Conservation (phyloP, 23 red algal genomes). For the Gracilariopsis chorda region DNA sequence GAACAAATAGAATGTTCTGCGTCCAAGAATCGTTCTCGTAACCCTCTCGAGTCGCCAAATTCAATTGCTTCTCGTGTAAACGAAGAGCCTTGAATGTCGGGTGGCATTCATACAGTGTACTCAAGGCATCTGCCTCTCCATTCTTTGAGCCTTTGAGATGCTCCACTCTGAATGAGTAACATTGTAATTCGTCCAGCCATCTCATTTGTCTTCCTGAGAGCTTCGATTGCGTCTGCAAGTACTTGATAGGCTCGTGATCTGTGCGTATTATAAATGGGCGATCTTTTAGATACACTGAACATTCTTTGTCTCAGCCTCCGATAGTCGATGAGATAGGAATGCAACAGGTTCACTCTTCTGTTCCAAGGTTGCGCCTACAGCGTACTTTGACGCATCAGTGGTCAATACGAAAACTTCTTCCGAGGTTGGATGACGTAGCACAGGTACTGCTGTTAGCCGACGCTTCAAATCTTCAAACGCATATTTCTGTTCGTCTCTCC, state of each 20-base stretch:
- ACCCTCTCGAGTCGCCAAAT: neutral
- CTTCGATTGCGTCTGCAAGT: neutral
- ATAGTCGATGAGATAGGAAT: neutral
- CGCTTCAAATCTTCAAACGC: neutral
- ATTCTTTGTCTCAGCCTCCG: neutral
- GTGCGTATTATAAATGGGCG: neutral
- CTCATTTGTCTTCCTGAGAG: neutral
- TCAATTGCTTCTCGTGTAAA: neutral
- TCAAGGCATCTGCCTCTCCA: neutral
- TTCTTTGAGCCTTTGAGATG: neutral
- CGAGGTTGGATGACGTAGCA: neutral
- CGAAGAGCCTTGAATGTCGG: no score
- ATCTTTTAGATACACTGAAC: neutral
- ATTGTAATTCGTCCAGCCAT: slow-evolving; percentile 1
- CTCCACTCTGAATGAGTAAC: neutral
- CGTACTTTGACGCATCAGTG: neutral
- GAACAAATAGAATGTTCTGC: neutral
- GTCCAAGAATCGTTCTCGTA: slow-evolving; percentile 5
- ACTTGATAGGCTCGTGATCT: slow-evolving; percentile 1
- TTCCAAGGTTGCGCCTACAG: neutral
- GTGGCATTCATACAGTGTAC: no score
- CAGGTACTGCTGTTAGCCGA: neutral
- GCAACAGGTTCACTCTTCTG: neutral
- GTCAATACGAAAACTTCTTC: neutral
- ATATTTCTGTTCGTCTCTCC: neutral